Evolutionary conservation across 2,329 filamentous ascomycete genomes (phyloP), one percentile per base, ranked within the genome.

Genomic region (Beauveria brongniartii): DNA sequence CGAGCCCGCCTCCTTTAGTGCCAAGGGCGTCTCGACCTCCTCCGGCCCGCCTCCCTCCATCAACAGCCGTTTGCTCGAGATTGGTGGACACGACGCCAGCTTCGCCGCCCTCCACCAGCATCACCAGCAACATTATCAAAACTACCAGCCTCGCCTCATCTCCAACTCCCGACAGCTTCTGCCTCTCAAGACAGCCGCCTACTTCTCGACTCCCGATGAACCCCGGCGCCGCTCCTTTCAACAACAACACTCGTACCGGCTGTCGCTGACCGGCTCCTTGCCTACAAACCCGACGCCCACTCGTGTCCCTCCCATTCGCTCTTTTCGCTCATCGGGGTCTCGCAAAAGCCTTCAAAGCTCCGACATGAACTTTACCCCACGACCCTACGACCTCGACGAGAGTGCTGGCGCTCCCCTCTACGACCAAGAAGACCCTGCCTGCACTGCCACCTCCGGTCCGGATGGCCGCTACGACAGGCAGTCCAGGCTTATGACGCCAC

Each of bases 271-370:
- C 61, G 67, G 67, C 62, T 66, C 67, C 55, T 73, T 77, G 62
- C 64, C 69, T 43, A 65, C 65, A 37, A 69, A 72, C 51, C 68
- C 72, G 50, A 67, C 69, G 14, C 71, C 74, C 30, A 71, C 73
- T 62, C 75, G 75, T 53, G 75, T 83, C 46, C 80, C 82, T 18
- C 82, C 82, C 8, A 84, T 84, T 68, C 79, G 82, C 59, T 74
- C 76, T 9, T 83, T 84, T 65, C 78, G 82, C 63, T 83, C 82
- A 28, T 83, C 82, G 43, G 80, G 78, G 66, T 81, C 81, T 63
- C 80, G 83, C 65, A 81, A 78, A 70, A 83, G 81, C 69, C 72
- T 81, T 69, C 72, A 80, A 26, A 73, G 73, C 16, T 73, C 81
- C 66, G 82, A 84, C 67, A 83, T 82, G 78, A 81, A 76, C 65